Conservation (phyloP, 345 rosid genomes). For the Draba incana region DNA sequence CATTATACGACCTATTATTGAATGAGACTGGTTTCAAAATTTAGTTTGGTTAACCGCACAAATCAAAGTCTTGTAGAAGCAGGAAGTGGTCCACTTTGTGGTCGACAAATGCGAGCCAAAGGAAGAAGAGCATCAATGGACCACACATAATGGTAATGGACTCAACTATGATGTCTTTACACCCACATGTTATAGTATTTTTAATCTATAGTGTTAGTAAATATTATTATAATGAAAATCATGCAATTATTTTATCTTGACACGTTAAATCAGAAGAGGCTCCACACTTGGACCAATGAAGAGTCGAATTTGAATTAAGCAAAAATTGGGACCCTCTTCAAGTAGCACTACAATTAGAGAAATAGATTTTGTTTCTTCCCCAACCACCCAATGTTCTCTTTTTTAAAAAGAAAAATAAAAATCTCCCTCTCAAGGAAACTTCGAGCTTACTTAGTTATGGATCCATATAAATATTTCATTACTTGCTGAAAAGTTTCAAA, state of each 20-base stretch:
- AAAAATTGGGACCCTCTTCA: conserved; percentile 19
- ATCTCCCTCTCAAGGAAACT: conserved; percentile 8
- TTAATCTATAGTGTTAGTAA: not conserved
- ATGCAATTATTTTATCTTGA: conserved; percentile 26
- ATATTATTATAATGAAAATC: conserved; percentile 6
- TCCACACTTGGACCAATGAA: conserved; percentile 44
- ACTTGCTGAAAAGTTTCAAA: not conserved
- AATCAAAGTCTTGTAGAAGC: conserved; percentile 8
- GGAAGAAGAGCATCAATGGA: conserved; percentile 29
- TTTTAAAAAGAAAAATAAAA: not conserved
- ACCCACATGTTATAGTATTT: conserved; percentile 33
- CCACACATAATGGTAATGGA: conserved; percentile 36
- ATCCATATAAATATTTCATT: not conserved
- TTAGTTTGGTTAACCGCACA: conserved; percentile 34
- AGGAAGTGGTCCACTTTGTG: conserved; percentile 32
- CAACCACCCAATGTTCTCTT: conserved; percentile 29
- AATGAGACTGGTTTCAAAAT: conserved; percentile 20
- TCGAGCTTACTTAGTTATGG: conserved; percentile 1
- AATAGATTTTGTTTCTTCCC: conserved; percentile 41
- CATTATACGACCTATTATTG: conserved; percentile 18
- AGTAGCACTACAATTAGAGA: conserved; percentile 28
- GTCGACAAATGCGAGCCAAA: conserved; percentile 30
- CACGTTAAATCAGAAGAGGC: conserved; percentile 28
- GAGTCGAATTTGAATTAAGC: conserved; percentile 28
- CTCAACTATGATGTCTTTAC: conserved; percentile 23